Base-by-base conservation (phyloP, 306 rosid species). In the Malus sieversii region DNA sequence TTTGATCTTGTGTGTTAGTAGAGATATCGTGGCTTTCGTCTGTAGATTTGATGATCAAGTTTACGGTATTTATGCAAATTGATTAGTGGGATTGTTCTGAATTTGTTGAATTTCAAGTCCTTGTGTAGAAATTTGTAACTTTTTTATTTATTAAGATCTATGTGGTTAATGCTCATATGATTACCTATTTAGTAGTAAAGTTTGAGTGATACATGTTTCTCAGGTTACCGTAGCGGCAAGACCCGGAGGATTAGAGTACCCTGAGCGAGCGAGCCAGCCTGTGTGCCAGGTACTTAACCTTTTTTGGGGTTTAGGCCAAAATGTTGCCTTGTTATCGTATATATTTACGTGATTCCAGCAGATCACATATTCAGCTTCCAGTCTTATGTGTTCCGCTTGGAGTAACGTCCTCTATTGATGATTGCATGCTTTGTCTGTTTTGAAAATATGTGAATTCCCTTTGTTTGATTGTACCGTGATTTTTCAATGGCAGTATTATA, bases 221-320 rank as follows among this genome's bases (percentile, higher is more conserved):
- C 83, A 96, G 99, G 91, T 84, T 81, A 83, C 82, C n/a, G 99
- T 92, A 84, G 91, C 87, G 82, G 86, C 87, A 3, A 96, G 99
- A 84, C 81, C 81, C 66, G 87, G 81, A 32, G 88, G 79, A 59
- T 92, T 86, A 74, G 96, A 89, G 80, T 87, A 80, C 79, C 99
- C 99, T 0, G 98, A 92, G 82, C 88, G 99, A 85, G 57, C 67
- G n/a, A 98, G 96, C 70, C 99, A 96, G 83, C 97, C 92, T 29
- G 84, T 88, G 38, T 96, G 99, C 88, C 98, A 92, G 99, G 99
- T 96, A 86, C 70, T 73, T 70, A n/a, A 66, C 84, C 20, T 77
- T 81, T 40, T 81, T 83, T 57, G 75, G 66, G 58, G 72, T 73
- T 60, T 66, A 45, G 65, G 58, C 40, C 67, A 38, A 78, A 65